A percentile compares a stretch with the other conserved stretches of the same genome.
phyloP scores from a whole-genome alignment of 208 protist species.

The Naegleria gruberi region DNA sequence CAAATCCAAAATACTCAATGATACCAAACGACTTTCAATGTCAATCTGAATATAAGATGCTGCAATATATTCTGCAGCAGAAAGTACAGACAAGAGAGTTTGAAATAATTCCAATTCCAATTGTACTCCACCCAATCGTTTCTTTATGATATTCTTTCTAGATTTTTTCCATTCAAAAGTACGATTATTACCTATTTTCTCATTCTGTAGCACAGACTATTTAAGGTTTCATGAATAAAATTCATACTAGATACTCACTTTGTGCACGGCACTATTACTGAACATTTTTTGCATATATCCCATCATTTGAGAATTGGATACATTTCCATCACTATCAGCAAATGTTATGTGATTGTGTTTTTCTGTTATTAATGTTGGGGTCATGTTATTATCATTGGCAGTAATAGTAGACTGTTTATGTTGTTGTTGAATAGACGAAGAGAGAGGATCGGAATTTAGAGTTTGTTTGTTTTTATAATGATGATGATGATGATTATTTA shows the following conservation, averaged over 20 bases:
- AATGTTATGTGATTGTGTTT: too few relatives aligned
- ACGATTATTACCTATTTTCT: background rate
- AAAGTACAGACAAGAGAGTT: background rate
- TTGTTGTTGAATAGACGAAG: too few relatives aligned
- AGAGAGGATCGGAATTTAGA: too few relatives aligned
- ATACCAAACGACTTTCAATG: background rate
- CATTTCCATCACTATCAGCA: too few relatives aligned
- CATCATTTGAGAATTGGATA: background rate
- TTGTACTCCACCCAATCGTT: background rate
- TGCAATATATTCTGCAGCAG: background rate
- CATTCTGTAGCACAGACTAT: background rate
- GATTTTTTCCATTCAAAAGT: background rate
- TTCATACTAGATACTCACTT: background rate
- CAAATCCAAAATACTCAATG: background rate
- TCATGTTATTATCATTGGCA: too few relatives aligned
- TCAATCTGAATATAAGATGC: background rate
- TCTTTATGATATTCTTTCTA: background rate
- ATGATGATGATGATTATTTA: too few relatives aligned
- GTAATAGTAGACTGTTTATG: too few relatives aligned
- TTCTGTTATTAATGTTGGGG: too few relatives aligned
- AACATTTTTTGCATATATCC: background rate
- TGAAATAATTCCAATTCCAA: background rate
- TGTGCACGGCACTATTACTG: background rate
- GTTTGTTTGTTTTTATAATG: too few relatives aligned
- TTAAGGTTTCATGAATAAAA: background rate